Evolutionary conservation across 306 rosid species (phyloP).

Genomic region (Sesbania bispinosa): DNA sequence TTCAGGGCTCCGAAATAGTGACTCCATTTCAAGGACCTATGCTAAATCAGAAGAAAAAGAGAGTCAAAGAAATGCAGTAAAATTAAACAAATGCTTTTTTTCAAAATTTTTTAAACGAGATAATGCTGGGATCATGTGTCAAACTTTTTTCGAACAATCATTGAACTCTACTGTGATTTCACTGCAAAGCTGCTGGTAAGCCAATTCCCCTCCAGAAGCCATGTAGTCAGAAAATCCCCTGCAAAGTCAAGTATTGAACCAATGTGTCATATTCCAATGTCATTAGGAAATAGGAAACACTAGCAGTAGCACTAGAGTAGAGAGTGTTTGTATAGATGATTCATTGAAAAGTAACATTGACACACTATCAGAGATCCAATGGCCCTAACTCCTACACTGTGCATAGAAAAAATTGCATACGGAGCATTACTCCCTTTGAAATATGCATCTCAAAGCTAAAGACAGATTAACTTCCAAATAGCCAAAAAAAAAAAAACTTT

Average conservation of each 20-base stretch:
- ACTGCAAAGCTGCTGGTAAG: constrained; percentile 73
- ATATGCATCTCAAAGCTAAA: background rate
- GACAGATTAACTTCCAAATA: background rate
- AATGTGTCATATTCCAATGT: constrained; percentile 1
- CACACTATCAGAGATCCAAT: background rate
- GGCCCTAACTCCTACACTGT: background rate
- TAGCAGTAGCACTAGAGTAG: background rate
- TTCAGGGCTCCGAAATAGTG: constrained; percentile 51
- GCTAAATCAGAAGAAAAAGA: constrained; percentile 27
- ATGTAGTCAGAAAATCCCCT: constrained; percentile 75
- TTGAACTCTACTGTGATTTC: constrained; percentile 78
- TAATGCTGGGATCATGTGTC: constrained; percentile 19
- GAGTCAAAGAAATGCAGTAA: constrained; percentile 28
- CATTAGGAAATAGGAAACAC: background rate
- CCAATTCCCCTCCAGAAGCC: constrained; percentile 61
- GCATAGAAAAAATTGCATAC: background rate
- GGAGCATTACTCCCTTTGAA: background rate
- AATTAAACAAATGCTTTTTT: background rate
- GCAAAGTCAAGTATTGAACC: constrained; percentile 22
- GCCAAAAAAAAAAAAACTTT: background rate
- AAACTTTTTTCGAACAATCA: constrained; percentile 75
- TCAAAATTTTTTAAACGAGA: background rate
- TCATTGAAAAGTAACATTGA: background rate
- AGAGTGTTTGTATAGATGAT: background rate
- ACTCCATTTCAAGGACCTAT: constrained; percentile 75